These are phyloP conservation scores for Pholiota conissans DNA, from an alignment of 768 basidiomycete species.

Conservation along the genomic window DNA sequence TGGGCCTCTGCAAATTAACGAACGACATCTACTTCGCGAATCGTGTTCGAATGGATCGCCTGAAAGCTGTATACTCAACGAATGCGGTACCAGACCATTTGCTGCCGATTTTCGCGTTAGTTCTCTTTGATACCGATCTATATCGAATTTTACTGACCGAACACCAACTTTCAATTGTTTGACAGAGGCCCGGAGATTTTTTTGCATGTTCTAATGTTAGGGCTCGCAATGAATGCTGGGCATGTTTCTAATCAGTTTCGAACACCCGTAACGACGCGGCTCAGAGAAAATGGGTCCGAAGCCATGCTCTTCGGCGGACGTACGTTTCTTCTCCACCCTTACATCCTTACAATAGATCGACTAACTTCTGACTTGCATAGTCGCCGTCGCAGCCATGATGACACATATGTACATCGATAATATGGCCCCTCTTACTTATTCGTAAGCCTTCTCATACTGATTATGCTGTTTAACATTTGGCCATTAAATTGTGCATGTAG, in stretches of 20 bases:
- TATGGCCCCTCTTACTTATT: background rate
- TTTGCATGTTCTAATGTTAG: background rate
- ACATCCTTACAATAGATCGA: background rate
- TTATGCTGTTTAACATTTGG: background rate
- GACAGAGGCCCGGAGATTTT: background rate
- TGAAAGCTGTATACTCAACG: background rate
- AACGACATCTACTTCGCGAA: background rate
- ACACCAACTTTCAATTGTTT: too few relatives aligned
- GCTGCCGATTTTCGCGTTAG: background rate
- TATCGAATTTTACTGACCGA: too few relatives aligned
- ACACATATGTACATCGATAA: background rate
- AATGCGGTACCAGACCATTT: background rate
- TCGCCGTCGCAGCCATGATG: background rate
- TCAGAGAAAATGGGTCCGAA: background rate
- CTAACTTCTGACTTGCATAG: background rate
- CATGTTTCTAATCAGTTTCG: background rate
- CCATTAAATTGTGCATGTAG: background rate
- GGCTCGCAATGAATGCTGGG: background rate
- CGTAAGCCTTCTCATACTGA: background rate
- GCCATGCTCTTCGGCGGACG: background rate
- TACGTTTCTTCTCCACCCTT: background rate
- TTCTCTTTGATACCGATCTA: background rate
- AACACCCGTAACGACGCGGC: background rate
- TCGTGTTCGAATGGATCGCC: background rate
- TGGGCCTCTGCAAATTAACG: background rate